These are phyloP conservation scores for Globisporangium iwayamae DNA, from an alignment of 352 stramenopile species.

Conservation along the genomic window DNA sequence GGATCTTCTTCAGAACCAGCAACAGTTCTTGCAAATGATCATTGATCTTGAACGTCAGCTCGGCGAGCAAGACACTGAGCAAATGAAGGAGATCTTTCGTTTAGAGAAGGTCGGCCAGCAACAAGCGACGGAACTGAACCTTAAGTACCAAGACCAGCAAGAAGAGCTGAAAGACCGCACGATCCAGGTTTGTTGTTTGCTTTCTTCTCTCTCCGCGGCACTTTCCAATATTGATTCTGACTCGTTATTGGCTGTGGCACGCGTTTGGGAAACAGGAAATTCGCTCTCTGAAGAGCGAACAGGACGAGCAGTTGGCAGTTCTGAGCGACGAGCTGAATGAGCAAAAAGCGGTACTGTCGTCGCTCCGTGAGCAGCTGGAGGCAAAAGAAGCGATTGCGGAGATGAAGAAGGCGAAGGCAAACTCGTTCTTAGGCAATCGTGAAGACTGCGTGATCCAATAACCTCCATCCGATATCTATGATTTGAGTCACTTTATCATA, in stretches of 20 bases:
- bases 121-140: slow-evolving; percentile 33
- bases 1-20: slow-evolving; percentile 54
- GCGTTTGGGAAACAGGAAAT: slow-evolving; percentile 37
- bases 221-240: not conserved
- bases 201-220: not conserved
- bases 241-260: not conserved
- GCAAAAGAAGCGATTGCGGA: slow-evolving; percentile 39
- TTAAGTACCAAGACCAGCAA: slow-evolving; percentile 52
- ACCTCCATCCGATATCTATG: not conserved
- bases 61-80: slow-evolving; percentile 55
- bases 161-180: slow-evolving; percentile 55
- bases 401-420: slow-evolving; percentile 35
- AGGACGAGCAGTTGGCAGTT: slow-evolving; percentile 47
- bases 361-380: slow-evolving; percentile 54
- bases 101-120: slow-evolving; percentile 55
- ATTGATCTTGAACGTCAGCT: slow-evolving; percentile 62
- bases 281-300: slow-evolving; percentile 46
- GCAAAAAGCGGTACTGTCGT: slow-evolving; percentile 38
- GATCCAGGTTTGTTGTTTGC: slow-evolving; percentile 35
- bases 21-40: slow-evolving; percentile 56
- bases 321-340: slow-evolving; percentile 52
- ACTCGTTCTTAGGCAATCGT: slow-evolving; percentile 28
- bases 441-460: slow-evolving; percentile 66
- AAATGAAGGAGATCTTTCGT: slow-evolving; percentile 62
- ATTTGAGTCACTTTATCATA: not conserved